Evolutionary conservation across 352 stramenopile genomes (phyloP), one percentile per base, ranked within the genome.

Genomic region (Phytophthora fragariaefolia): DNA sequence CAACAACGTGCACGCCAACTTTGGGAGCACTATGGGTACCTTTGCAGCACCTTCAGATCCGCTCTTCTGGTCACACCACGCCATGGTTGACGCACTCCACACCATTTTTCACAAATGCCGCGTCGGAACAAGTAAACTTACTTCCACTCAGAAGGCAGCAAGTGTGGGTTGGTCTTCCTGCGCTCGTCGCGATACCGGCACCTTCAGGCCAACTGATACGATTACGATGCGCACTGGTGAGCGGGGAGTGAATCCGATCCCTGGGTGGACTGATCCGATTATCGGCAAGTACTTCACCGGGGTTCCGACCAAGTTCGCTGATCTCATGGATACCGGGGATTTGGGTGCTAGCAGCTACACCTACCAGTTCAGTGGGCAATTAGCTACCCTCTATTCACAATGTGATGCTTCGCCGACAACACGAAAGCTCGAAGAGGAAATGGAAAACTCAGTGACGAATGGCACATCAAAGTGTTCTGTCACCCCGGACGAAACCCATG

Each of bases 51-150:
- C 84, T 0, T 32, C 73, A 0, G 86, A 92, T n/a, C 82, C 82
- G 7, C 58, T 92, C n/a, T 94, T 94, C 64, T 94, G 72, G 71
- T 92, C 82, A 5, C 80, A 91, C 51, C 86, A 94, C 68, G 51
- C 80, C 0, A 87, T 79, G 66, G 61, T 94, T 17, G 83, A 94
- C 63, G 50, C 78, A 8, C 71, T 94, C n/a, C 83, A 91, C 56
- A 76, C 71, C 12, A 77, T 91, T 26, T 92, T 87, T 63, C 77
- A 90, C 82, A 84, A 92, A 57, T 94, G 86, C 62, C 71, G 73
- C 2, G 79, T 89, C 1, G 80, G 82, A 4, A 71, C 67, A 5
- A 51, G 67, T 18, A 69, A 63, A 2, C 38, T 90, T 17, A 85
- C 77, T 30, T 74, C 86, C 36, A 54, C 50, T 9, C 55, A 93